A percentile compares a stretch with the other conserved stretches of the same genome.
Evolutionary conservation across 306 rosid species (phyloP).

Genomic region (Quercus alba): DNA sequence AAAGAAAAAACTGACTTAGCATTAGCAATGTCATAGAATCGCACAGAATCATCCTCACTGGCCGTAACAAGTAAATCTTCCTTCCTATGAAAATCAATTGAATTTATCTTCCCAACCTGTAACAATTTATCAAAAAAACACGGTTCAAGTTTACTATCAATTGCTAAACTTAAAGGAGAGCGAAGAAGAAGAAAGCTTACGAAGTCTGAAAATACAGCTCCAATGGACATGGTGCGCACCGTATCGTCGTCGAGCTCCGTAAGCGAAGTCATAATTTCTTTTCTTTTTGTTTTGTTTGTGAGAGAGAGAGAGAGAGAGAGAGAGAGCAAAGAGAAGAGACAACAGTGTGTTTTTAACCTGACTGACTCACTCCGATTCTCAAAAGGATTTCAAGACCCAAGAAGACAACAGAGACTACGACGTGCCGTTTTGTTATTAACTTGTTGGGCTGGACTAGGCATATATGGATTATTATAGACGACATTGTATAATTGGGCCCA

Average conservation of each 20-base stretch:
- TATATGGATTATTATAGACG: too few relatives aligned
- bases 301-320: neutral
- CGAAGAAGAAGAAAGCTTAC: conserved; percentile 34
- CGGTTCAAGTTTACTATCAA: too few relatives aligned
- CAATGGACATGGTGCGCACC: conserved; percentile 78
- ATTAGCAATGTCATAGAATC: conserved; percentile 82
- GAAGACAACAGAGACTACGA: too few relatives aligned
- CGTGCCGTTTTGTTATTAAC: too few relatives aligned
- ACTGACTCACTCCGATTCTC: too few relatives aligned
- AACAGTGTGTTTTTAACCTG: too few relatives aligned
- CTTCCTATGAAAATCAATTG: conserved; percentile 85
- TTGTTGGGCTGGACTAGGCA: too few relatives aligned
- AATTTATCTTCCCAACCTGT: conserved; percentile 83
- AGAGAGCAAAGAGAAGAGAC: neutral
- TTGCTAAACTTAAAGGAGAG: neutral
- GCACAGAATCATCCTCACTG: conserved; percentile 89
- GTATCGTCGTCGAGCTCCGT: conserved; percentile 69
- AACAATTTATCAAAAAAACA: neutral
- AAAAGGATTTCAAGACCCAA: too few relatives aligned
- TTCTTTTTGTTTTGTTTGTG: neutral
- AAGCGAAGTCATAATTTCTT: conserved; percentile 40
- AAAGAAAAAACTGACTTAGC: conserved; percentile 61
- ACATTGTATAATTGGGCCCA: too few relatives aligned
- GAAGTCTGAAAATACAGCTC: conserved; percentile 87
- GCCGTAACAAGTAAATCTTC: conserved; percentile 88